These are phyloP conservation scores for Cercospora nicotianae DNA, from an alignment of 2,329 filamentous ascomycete species.

Conservation along the genomic window DNA sequence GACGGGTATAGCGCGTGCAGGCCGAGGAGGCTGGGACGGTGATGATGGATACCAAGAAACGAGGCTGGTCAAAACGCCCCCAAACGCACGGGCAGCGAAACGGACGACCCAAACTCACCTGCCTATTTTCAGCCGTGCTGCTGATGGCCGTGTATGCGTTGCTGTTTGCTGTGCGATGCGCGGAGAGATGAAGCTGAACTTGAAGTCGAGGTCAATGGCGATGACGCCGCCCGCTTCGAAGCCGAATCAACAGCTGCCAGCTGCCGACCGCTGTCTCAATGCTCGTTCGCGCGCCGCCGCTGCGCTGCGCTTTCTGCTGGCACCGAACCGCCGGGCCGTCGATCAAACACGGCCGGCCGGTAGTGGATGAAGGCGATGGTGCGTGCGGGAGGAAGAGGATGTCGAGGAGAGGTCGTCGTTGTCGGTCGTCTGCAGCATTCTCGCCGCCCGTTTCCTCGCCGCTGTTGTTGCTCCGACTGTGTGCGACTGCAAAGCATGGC, in stretches of 20 bases:
- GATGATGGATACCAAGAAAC: conserved; percentile 4
- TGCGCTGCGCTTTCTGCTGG: not conserved
- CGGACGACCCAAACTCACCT: conserved; percentile 2
- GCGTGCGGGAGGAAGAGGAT: not conserved
- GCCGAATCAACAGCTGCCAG: not conserved
- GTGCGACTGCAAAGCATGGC: conserved; percentile 1
- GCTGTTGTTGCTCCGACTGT: not conserved
- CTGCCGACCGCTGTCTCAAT: not conserved
- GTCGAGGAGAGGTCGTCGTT: not conserved
- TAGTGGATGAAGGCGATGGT: not conserved
- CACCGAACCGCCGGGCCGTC: conserved; percentile 3
- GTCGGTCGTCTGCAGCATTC: not conserved
- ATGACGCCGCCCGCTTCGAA: not conserved
- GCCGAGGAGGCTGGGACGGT: not conserved
- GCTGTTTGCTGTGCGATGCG: not conserved
- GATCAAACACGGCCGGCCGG: conserved; percentile 1
- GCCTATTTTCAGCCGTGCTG: not conserved
- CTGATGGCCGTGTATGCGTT: not conserved
- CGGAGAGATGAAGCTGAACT: not conserved
- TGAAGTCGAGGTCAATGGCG: not conserved
- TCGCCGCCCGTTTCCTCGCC: not conserved
- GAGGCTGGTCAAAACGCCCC: conserved; percentile 10
- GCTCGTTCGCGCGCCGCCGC: not conserved
- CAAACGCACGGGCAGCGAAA: conserved; percentile 11
- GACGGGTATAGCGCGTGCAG: conserved; percentile 5